Evolutionary conservation across 2,329 filamentous ascomycete species (phyloP), one percentile per base, ranked within the genome.

Genomic region (Aspergillus pseudoglaucus): DNA sequence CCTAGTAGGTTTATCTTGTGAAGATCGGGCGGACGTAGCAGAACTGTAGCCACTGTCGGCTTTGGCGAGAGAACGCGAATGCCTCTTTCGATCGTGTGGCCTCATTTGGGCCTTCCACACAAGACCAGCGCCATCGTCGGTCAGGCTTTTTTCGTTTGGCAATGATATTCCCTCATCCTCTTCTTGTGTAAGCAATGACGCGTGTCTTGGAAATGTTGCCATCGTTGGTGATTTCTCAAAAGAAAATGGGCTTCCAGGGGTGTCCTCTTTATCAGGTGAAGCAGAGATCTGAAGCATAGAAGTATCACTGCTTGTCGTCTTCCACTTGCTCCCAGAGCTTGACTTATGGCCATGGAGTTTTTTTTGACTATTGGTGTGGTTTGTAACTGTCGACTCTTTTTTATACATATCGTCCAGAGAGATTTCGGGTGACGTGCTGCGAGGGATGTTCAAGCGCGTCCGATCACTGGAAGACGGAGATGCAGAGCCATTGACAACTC

Each of bases 11-110:
- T 53, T 59, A 15, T 53, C 53, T 15, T 57, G 60, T 35, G 59
- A 43, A 9, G 63, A 68, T 39, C 57, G 57, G 15, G 61, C 46
- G 1, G 66, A 69, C 7, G 62, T 59, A 10, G 63, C 62, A 27
- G 66, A 69, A 47, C 66, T 69, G 47, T 70, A 70, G 17, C 67
- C 67, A 45, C 66, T 69, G 47, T 70, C 67, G 10, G 58, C 59
- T 45, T 68, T 68, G 46, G 53, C 59, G 32, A 63, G 55, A 4
- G 62, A 58, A 17, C 47, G 55, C 30, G 57, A 51, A 3, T 49
- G 49, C 30, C 53, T 60, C 39, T 50, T 56, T 23, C 53, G 49
- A 25, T 50, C 42, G 32, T 44, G 43, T 15, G 41, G 20, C 14
- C 54, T 52, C 17, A 44, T 32, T 20, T 49, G 44, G 37, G 27